Base-by-base conservation (phyloP, 2,329 filamentous ascomycete genomes). In the Penicillium griseofulvum region DNA sequence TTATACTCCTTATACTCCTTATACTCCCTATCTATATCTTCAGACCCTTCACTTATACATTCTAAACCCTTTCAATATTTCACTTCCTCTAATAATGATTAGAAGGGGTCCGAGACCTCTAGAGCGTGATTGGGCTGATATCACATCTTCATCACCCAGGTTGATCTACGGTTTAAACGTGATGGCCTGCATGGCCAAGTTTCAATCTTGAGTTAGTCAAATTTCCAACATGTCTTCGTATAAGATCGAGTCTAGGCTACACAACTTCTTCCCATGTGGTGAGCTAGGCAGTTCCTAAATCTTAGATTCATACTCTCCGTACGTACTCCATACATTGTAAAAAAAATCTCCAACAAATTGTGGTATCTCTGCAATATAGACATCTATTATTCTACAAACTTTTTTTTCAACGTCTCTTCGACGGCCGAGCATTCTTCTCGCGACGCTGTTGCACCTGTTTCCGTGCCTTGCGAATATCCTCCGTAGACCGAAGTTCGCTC, bases 401-500 rank as follows among this genome's bases (percentile, higher is more conserved):
- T 34, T 34, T 34, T 34, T n/a, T 14, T 47, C 24, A 61, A 56
- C 76, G 79, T 61, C 71, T 78, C 77, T 82, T 88, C 38, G 82
- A 70, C 8, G 91, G 91, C 66, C 93, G 80, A 9, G 90, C 92
- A 74, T 96, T 97, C 85, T 99, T 97, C 70, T 88, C 88, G 71
- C 80, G 86, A 71, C 84, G 85, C 76, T 82, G 84, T 78, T 96
- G 88, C 79, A 89, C 83, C 68, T 91, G 69, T 72, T 87, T 86
- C 68, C 94, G 83, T 58, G 87, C 85, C 81, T 91, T 96, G 67
- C 89, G 84, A 63, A 97, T 91, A 71, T 96, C 91, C 42, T 93
- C 87, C 54, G 85, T 85, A 54, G 83, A 88, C 80, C 88, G 91
- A 68, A 97, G 77, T 79, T 97, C 93, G 64, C 74, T 88, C 79